These are phyloP conservation scores for Fusarium goolgardi DNA, from an alignment of 2,329 filamentous ascomycete genomes.

Conservation along the genomic window DNA sequence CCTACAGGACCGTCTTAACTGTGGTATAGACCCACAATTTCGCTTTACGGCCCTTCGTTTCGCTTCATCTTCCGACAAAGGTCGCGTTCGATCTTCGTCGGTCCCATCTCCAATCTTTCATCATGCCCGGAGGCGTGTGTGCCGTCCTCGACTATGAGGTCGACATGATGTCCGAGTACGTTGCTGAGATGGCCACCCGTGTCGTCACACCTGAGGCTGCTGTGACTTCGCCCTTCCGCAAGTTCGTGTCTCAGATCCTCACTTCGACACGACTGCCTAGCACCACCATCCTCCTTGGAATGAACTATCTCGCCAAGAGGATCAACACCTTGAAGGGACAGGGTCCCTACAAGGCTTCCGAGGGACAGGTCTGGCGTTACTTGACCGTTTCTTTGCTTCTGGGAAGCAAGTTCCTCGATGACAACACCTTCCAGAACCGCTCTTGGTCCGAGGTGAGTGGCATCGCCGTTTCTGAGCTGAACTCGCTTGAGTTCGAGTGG, in stretches of 20 bases:
- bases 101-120: slow-evolving; percentile 53
- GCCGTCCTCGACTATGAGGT: slow-evolving; percentile 97
- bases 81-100: slow-evolving; percentile 56
- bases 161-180: slow-evolving; percentile 95
- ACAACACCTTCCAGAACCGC: slow-evolving; percentile 97
- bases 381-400: slow-evolving; percentile 86
- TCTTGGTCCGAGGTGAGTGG: slow-evolving; percentile 97
- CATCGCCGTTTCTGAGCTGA: slow-evolving; percentile 85
- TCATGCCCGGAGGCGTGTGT: slow-evolving; percentile 84
- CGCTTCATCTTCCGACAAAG: slow-evolving; percentile 52
- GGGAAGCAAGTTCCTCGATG: slow-evolving; percentile 94
- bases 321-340: slow-evolving; percentile 77
- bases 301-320: slow-evolving; percentile 88
- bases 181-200: slow-evolving; percentile 83
- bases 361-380: slow-evolving; percentile 86
- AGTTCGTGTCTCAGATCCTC: slow-evolving; percentile 91
- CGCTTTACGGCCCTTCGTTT: slow-evolving; percentile 34
- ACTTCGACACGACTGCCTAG: slow-evolving; percentile 90
- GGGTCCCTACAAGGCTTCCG: slow-evolving; percentile 66
- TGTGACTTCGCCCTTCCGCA: slow-evolving; percentile 81
- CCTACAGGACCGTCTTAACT: slow-evolving; percentile 26
- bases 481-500: slow-evolving; percentile 89
- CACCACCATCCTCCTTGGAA: slow-evolving; percentile 88
- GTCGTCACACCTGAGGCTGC: slow-evolving; percentile 64
- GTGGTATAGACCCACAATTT: slow-evolving; percentile 33